A percentile compares a stretch with the other conserved stretches of the same genome.
Evolutionary conservation across 73 alveolate genomes (phyloP).

Genomic region (Paramecium pentaurelia): DNA sequence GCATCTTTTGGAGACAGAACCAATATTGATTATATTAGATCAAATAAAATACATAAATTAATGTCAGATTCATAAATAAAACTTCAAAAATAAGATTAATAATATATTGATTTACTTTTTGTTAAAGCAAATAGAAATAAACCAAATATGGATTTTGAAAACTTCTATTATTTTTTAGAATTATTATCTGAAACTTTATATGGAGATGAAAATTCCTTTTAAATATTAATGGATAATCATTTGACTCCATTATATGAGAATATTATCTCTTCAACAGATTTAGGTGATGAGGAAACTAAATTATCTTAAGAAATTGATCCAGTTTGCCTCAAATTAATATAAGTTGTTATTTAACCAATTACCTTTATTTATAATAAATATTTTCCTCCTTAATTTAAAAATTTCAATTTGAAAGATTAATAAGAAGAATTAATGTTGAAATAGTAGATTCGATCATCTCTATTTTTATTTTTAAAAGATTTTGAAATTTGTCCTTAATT

Average conservation of each 20-base stretch:
- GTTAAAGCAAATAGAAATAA: conserved; percentile 49
- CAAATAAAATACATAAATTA: conserved; percentile 52
- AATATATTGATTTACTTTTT: conserved; percentile 37
- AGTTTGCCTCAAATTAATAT: background rate
- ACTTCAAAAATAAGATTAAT: background rate
- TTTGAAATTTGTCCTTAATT: conserved; percentile 51
- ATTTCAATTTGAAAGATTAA: conserved; percentile 7
- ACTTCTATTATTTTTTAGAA: conserved; percentile 18
- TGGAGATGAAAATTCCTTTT: background rate
- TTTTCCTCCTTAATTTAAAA: conserved; percentile 12
- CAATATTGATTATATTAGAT: conserved; percentile 28
- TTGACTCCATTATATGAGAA: conserved; percentile 47
- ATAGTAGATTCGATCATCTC: background rate
- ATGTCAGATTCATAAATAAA: conserved; percentile 41
- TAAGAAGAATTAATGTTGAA: conserved; percentile 34
- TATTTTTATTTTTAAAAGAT: conserved; percentile 42
- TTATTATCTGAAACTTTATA: conserved; percentile 4
- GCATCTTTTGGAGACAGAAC: conserved; percentile 63
- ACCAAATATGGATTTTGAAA: conserved; percentile 60
- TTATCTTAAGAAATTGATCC: background rate
- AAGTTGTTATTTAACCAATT: background rate
- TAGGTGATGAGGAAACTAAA: conserved; percentile 54
- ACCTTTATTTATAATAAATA: background rate
- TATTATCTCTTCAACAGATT: conserved; percentile 45
- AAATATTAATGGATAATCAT: conserved; percentile 18